Conservation (phyloP, 495 filamentous ascomycete genomes). For the Terfezia boudieri region DNA sequence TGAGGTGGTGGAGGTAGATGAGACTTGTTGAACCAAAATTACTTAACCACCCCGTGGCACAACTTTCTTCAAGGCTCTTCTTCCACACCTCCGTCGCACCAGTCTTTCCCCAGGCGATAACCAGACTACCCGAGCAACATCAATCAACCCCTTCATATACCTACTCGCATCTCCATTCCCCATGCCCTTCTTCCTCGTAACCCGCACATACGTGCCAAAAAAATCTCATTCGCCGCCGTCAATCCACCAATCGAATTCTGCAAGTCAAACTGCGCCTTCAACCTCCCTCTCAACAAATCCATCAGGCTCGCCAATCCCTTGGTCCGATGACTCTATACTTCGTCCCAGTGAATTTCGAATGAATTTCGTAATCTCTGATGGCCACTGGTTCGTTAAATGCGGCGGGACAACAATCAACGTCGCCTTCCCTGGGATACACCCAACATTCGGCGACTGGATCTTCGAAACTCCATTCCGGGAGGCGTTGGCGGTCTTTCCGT, state of each 20-base stretch:
- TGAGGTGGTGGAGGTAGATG: background rate
- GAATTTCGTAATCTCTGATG: constrained; percentile 31
- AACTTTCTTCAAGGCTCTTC: background rate
- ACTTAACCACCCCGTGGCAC: background rate
- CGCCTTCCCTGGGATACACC: constrained; percentile 33
- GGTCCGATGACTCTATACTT: constrained; percentile 23
- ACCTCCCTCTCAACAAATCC: constrained; percentile 15
- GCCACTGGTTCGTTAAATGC: constrained; percentile 47
- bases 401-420: constrained; percentile 47
- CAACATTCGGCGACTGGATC: constrained; percentile 7
- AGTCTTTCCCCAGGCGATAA: background rate
- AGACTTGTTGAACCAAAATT: background rate
- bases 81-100: background rate
- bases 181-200: background rate
- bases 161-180: constrained; percentile 1
- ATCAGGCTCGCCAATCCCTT: constrained; percentile 19
- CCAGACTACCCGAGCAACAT: too few species aligned
- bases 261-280: constrained; percentile 9
- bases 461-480: constrained; percentile 9
- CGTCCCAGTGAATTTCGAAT: constrained; percentile 35
- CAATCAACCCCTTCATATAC: constrained; percentile 2
- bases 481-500: constrained; percentile 53
- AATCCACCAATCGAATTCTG: background rate
- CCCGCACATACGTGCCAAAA: background rate
- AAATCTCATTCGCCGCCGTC: constrained; percentile 3